A percentile compares a stretch with the other conserved stretches of the same genome.
These are phyloP conservation scores for Periconia sp. DNA, from an alignment of 2,329 filamentous ascomycete genomes.

Conservation along the genomic window DNA sequence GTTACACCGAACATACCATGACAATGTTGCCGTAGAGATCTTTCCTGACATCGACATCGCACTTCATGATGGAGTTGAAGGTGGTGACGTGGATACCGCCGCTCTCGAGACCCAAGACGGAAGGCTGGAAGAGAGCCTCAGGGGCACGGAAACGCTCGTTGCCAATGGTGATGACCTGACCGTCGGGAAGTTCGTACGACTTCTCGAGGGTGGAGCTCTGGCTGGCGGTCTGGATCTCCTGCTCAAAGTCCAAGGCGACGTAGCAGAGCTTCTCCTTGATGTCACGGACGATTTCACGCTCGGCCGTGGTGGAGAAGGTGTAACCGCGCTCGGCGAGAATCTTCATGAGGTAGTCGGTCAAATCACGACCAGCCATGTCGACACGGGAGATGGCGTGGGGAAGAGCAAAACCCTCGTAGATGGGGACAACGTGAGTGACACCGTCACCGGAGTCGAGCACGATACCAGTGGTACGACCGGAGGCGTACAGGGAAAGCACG, in stretches of 20 bases:
- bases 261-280: conserved; percentile 99
- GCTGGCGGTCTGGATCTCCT: conserved; percentile 99
- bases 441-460: conserved; percentile 99
- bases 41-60: conserved; percentile 99
- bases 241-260: conserved; percentile 99
- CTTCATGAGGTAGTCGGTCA: conserved; percentile 99
- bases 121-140: conserved; percentile 99
- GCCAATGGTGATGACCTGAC: conserved; percentile 99
- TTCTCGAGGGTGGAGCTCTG: conserved; percentile 99
- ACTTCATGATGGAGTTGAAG: conserved; percentile 99
- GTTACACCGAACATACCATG: conserved; percentile 72
- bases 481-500: conserved; percentile 98
- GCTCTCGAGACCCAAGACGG: conserved; percentile 95
- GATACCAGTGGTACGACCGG: conserved; percentile 99
- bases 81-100: conserved; percentile 99
- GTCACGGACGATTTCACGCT: conserved; percentile 99
- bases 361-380: conserved; percentile 99
- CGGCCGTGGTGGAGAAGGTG: conserved; percentile 99
- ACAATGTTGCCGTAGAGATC: conserved; percentile 99
- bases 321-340: conserved; percentile 99
- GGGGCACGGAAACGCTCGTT: conserved; percentile 99
- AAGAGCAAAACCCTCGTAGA: conserved; percentile 99
- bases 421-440: conserved; percentile 99
- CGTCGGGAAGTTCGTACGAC: conserved; percentile 99
- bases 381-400: conserved; percentile 99